A percentile compares a stretch with the other conserved stretches of the same genome.
Conservation (phyloP, 192 early-diverging fungal species). For the Entomortierella lignicola region DNA sequence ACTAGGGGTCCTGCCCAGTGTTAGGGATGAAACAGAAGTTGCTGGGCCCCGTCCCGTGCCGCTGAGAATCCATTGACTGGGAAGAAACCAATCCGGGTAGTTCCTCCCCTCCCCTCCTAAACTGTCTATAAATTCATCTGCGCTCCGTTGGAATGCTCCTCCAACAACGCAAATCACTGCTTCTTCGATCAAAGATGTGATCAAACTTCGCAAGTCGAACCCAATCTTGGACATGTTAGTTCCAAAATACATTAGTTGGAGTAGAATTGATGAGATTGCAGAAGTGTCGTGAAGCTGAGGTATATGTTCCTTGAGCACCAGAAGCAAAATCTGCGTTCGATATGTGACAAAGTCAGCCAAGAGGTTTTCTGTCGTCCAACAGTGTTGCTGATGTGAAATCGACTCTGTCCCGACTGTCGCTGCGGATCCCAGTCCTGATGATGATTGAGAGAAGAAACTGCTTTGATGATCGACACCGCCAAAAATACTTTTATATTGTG, state of each 20-base stretch:
- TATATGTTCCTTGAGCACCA: slow-evolving; percentile 57
- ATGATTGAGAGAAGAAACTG: slow-evolving; percentile 8
- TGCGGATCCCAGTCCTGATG: slow-evolving; percentile 24
- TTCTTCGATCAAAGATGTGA: slow-evolving; percentile 70
- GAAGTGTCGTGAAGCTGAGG: slow-evolving; percentile 71
- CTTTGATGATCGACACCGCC: slow-evolving; percentile 44
- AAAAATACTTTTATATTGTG: slow-evolving; percentile 85
- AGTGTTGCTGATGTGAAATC: slow-evolving; percentile 26
- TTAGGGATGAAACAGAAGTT: slow-evolving; percentile 19
- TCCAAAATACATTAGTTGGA: slow-evolving; percentile 86
- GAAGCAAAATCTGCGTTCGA: slow-evolving; percentile 57
- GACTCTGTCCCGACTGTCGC: slow-evolving; percentile 1
- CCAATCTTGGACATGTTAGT: slow-evolving; percentile 83
- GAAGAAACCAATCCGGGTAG: slow-evolving; percentile 32
- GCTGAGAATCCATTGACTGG: slow-evolving; percentile 61
- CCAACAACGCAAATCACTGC: slow-evolving; percentile 67
- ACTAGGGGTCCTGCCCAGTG: slow-evolving; percentile 21
- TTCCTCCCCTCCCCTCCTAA: slow-evolving; percentile 51
- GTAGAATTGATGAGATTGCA: slow-evolving; percentile 68
- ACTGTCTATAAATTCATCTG: slow-evolving; percentile 57
- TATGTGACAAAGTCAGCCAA: slow-evolving; percentile 74
- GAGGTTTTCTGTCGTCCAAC: slow-evolving; percentile 60
- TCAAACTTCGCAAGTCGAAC: slow-evolving; percentile 75
- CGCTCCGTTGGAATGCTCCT: slow-evolving; percentile 60
- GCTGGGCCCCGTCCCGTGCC: slow-evolving; percentile 44